These are phyloP conservation scores for Aspergillaceae sp. DNA, from an alignment of 2,329 filamentous ascomycete genomes.

Conservation along the genomic window DNA sequence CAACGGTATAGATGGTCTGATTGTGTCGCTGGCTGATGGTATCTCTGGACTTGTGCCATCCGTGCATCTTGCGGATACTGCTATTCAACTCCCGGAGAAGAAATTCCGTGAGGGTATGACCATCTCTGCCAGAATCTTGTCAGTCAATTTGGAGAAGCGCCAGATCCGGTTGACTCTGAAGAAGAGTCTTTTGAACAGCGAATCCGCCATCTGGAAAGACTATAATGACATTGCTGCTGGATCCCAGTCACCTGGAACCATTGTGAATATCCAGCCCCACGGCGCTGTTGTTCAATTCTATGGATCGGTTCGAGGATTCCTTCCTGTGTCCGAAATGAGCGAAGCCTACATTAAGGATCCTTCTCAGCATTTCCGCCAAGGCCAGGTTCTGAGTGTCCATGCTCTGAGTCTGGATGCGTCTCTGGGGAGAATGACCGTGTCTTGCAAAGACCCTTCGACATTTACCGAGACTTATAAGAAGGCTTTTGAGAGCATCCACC, in stretches of 20 bases:
- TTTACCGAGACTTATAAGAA: slow-evolving; percentile 68
- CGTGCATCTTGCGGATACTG: slow-evolving; percentile 79
- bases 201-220: slow-evolving; percentile 66
- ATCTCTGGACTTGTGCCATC: slow-evolving; percentile 84
- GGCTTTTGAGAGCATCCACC: slow-evolving; percentile 62
- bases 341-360: slow-evolving; percentile 91
- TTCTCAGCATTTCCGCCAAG: slow-evolving; percentile 75
- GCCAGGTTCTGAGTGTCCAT: slow-evolving; percentile 86
- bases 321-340: slow-evolving; percentile 95
- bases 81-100: slow-evolving; percentile 85
- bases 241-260: slow-evolving; percentile 73
- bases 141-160: slow-evolving; percentile 63
- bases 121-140: slow-evolving; percentile 78
- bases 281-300: slow-evolving; percentile 94
- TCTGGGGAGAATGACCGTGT: slow-evolving; percentile 66
- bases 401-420: slow-evolving; percentile 71
- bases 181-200: slow-evolving; percentile 87
- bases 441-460: slow-evolving; percentile 79
- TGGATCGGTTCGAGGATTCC: slow-evolving; percentile 69
- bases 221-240: slow-evolving; percentile 68
- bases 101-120: slow-evolving; percentile 84
- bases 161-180: slow-evolving; percentile 84
- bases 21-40: slow-evolving; percentile 76
- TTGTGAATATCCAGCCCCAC: slow-evolving; percentile 67
- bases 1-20: slow-evolving; percentile 68